Evolutionary conservation across 2,329 filamentous ascomycete genomes (phyloP), one percentile per base, ranked within the genome.

Genomic region (Ophiocordyceps camponoti-rufipedis): DNA sequence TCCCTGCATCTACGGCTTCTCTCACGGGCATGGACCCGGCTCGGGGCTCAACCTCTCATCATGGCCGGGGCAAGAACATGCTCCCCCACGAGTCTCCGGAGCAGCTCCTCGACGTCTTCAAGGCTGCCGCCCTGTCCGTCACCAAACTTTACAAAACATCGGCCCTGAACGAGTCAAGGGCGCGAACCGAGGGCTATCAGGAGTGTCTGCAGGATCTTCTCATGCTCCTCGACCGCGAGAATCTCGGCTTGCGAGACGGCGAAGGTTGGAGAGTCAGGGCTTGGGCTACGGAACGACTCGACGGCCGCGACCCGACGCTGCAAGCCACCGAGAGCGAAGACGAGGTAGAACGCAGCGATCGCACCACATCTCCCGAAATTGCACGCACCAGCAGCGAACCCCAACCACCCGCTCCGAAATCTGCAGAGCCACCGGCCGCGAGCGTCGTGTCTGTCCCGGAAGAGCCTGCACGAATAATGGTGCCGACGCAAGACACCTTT

Each of bases 71-170:
- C 19, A 61, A 55, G 49, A 58, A 64, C 46, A 48, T 55, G 45
- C 48, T 53, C 40, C 56, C 56, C 41, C 53, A 52, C 55, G 58
- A 64, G 53, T 65, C 68, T 16, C 71, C 74, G 16, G 77, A 80
- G 56, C 72, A 78, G 57, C 77, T 95, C 43, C 77, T 95, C 47
- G 81, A 89, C 54, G 81, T 85, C 48, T 98, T 98, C 72, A 91
- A 87, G 62, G 79, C 83, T 14, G 91, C 91, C 32, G 91, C 91
- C 18, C 72, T 95, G 32, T 94, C 87, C 6, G 88, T 96, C 46
- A 96, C 91, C 43, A 94, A 93, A 57, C 78, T 98, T 13, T 96
- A 96, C 68, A 95, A 94, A 64, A 88, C 81, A 38, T 89, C 89
- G 3, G 82, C 85, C 12, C 71, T 78, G 31, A 83, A 85, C 43